Base-by-base conservation (phyloP, 192 early-diverging fungal species). In the Phlyctochytrium bullatum region DNA sequence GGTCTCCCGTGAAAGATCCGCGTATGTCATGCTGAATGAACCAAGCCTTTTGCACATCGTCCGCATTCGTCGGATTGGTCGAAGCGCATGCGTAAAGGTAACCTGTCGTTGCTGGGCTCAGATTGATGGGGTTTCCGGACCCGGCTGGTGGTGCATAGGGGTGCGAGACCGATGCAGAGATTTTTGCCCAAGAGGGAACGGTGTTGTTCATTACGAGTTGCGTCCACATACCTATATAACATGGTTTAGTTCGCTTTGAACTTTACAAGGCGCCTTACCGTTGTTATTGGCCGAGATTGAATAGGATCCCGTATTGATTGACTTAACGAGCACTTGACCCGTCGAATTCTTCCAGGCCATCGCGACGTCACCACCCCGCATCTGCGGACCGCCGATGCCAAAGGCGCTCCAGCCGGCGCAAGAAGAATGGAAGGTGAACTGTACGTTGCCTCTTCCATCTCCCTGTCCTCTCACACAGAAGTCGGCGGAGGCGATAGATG, bases 391-490 rank as follows among this genome's bases (percentile, higher is more conserved):
- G 10, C 73, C 74, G 6, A 67, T 28, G 2, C 69, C 77, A 51
- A 78, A 10, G 23, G 61, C 75, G 34, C 57, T 67, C 75, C 75
- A 76, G 12, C 74, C 64, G 17, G 62, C 31, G 17, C 64, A 59
- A 10, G 73, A 24, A 12, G 71, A 67, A 27, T 75, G 71, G 23
- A 75, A 62, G 29, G 73, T 76, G 52, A 59, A 72, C 24, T 71
- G 12, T 31, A 58, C 36, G 31, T 72, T 72, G 25, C 64, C 70
- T 23, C 59, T 72, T 1, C 65, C 64, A 30, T 72, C 70, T 0
- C 24, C 36, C n/a, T 51, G 25, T 14, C 66, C 70, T n/a, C 52
- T 50, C 6, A 72, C 34, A 31, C 70, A 72, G 53, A 36, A 62
- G 30, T 14, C 27, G 4, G 54, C 10, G 12, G 20, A 14, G 6